Evolutionary conservation across 2,329 filamentous ascomycete species (phyloP).

Genomic region (Chaetomium strumarium): DNA sequence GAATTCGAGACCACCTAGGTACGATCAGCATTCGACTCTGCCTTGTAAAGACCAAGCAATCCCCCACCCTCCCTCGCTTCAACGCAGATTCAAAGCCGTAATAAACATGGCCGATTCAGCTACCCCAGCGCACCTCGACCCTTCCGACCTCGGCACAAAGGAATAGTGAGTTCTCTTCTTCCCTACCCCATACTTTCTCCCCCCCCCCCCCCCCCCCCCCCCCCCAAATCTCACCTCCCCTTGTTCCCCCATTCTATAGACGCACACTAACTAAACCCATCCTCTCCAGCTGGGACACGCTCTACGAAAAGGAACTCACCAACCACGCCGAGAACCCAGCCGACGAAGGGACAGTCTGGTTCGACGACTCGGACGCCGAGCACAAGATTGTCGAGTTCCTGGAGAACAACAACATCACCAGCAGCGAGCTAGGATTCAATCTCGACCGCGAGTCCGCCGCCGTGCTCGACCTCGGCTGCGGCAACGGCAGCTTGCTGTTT

Average conservation of each 20-base stretch:
- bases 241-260: not conserved
- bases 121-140: constrained; percentile 63
- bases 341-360: constrained; percentile 91
- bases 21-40: too few species aligned
- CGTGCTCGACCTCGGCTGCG: constrained; percentile 85
- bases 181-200: not conserved
- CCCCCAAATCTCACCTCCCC: not conserved
- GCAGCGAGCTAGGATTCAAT: constrained; percentile 18
- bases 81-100: too few species aligned
- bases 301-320: constrained; percentile 64
- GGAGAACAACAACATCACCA: constrained; percentile 28
- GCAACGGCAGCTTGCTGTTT: constrained; percentile 89
- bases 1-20: too few species aligned
- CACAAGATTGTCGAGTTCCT: constrained; percentile 70
- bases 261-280: not conserved
- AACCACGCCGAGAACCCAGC: constrained; percentile 67
- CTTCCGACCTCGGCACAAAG: constrained; percentile 78
- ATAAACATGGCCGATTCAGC: constrained; percentile 13
- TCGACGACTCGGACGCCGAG: constrained; percentile 87
- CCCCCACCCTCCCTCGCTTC: not conserved
- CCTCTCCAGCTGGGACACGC: constrained; percentile 61
- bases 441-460: constrained; percentile 37
- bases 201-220: not conserved
- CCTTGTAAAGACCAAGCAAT: not conserved
- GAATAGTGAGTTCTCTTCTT: constrained; percentile 62